Percentiles rank a stretch among this genome's conserved stretches.
Evolutionary conservation across 2,329 filamentous ascomycete genomes (phyloP).

Genomic region (Xylariales sp.): DNA sequence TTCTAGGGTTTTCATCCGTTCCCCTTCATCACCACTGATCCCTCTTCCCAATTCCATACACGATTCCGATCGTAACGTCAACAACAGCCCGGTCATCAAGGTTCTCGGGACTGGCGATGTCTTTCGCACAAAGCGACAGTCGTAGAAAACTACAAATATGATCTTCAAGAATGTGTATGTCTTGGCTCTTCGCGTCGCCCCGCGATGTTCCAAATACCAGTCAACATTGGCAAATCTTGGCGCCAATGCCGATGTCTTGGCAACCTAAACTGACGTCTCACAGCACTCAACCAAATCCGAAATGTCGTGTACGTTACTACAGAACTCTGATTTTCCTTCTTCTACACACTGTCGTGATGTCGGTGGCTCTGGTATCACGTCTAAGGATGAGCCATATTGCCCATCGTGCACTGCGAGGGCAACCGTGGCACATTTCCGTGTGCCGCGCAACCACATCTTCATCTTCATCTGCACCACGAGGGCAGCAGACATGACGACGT

Average conservation of each 20-base stretch:
- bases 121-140: slow-evolving; percentile 5
- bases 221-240: slow-evolving; percentile 20
- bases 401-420: too few relatives aligned
- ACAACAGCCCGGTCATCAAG: slow-evolving; percentile 2
- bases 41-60: slow-evolving; percentile 2
- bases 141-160: slow-evolving; percentile 8
- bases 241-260: slow-evolving; percentile 28
- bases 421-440: too few relatives aligned
- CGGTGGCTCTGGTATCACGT: too few relatives aligned
- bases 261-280: slow-evolving; percentile 26
- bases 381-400: too few relatives aligned
- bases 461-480: too few relatives aligned
- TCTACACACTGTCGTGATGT: slow-evolving; percentile 10
- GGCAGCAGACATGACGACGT: too few relatives aligned
- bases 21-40: background rate
- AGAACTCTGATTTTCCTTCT: slow-evolving; percentile 12
- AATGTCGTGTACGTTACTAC: slow-evolving; percentile 29
- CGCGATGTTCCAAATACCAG: slow-evolving; percentile 4
- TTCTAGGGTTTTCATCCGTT: slow-evolving; percentile 1
- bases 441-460: too few relatives aligned
- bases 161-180: slow-evolving; percentile 13
- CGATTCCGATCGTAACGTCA: background rate
- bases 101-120: slow-evolving; percentile 4
- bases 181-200: slow-evolving; percentile 5
- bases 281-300: slow-evolving; percentile 30